Base-by-base conservation (phyloP, 345 rosid genomes). In the Luvunga scandens region DNA sequence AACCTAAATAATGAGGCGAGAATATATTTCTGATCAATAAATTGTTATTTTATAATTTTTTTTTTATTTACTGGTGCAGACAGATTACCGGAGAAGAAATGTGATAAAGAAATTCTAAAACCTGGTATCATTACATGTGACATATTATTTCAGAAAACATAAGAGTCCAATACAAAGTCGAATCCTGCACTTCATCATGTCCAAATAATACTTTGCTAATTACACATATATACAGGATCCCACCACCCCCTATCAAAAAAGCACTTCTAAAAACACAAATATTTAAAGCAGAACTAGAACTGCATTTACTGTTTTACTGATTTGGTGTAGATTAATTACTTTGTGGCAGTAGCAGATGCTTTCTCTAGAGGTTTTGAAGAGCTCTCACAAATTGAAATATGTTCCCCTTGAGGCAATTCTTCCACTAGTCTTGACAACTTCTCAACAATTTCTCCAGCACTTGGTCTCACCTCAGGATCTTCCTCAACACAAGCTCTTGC, bases 371-470 rank as follows among this genome's bases (percentile, higher is more conserved):
- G 94, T 73, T 91, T 93, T 45, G 83, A 90, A 73, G 93, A 91
- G 83, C 95, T 92, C 84, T 90, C 95, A 77, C 86, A 81, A 69
- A 85, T 76, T 69, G 82, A 60, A 18, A 81, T 75, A 24, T 79
- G 82, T 71, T 91, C 92, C 57, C 79, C 86, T 38, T 81, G 87
- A 2, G 85, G 66, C 70, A 82, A 80, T 67, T 88, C 91, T 7
- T 89, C 91, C 67, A 89, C 89, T 82, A 91, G 76, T 82, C 84
- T 88, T 24, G 91, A 81, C 67, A 95, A 73, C 87, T 85, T 90
- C 71, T 90, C 93, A 0, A 88, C 98, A 55, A 95, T 87, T 78
- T 93, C 95, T 53, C 86, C 92, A 4, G 97, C 91, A n/a, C 75
- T 89, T 5, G 95, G 99, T 82, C 99, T 90, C 80, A 71, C 55